Evolutionary conservation across 768 basidiomycete genomes (phyloP), one percentile per base, ranked within the genome.

Genomic region (Ramaria sp.): DNA sequence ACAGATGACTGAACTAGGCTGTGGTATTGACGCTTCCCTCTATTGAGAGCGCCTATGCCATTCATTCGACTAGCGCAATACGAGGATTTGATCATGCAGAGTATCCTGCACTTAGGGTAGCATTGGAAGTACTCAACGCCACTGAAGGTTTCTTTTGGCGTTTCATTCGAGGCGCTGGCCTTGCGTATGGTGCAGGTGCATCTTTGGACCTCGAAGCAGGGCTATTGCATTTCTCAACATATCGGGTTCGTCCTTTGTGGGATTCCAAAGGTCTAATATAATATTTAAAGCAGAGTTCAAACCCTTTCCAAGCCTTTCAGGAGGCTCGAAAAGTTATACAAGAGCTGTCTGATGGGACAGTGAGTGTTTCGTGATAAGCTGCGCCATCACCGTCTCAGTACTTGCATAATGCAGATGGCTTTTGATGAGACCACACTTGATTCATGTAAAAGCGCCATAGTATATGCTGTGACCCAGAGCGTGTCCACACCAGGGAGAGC

Each of bases 71-170:
- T 0, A 90, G 85, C 66, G 83, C 86, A 30, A 84, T 93, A 39
- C 74, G 77, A 65, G 88, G 91, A 24, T 93, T 86, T 67, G 70
- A 81, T 54, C 85, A 95, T 65, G 81, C 84, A 6, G 91, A 94
- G 59, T 84, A 84, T 63, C 85, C 95, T 2, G 86, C 85, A n/a
- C 71, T 95, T 27, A 79, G 84, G 20, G 79, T 98, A n/a, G 84
- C 93, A 4, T 71, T 83, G 1, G 88, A 94, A 62, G 82, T 92
- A 15, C 73, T 99, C 51, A 96, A 96, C 63, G 94, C 91, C 12
- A 83, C 91, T 10, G 96, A 98, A 73, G 88, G 91, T 61, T 96
- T 85, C 67, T 80, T 97, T 57, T 98, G 95, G 95, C 81, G 86
- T 24, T 88, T 86, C 60, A 91, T 99, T 59, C 86, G 96, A 42